Conservation (phyloP, 805 yeast species). For the Teunomyces kruisii region DNA sequence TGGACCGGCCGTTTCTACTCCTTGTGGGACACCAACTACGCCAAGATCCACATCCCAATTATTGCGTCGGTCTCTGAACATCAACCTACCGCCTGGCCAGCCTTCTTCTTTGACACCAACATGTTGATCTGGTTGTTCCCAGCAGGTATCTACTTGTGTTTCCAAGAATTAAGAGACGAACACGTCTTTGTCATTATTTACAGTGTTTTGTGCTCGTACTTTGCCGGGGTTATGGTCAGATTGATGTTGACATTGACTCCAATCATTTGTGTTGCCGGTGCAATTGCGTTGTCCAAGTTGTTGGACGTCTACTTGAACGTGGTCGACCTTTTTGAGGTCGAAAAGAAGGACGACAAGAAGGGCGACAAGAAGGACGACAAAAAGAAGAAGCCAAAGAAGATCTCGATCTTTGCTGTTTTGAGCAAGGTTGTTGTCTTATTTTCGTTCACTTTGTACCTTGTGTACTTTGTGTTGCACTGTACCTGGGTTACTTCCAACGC, state of each 20-base stretch:
- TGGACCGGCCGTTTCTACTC: constrained; percentile 99
- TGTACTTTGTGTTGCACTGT: constrained; percentile 86
- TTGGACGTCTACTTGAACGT: constrained; percentile 80
- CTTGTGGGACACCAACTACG: constrained; percentile 96
- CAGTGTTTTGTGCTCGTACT: constrained; percentile 90
- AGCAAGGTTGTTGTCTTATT: constrained; percentile 64
- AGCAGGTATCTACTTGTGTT: constrained; percentile 88
- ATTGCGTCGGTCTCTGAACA: constrained; percentile 99
- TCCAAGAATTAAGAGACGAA: constrained; percentile 87
- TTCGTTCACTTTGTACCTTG: constrained; percentile 72
- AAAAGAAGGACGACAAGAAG: constrained; percentile 11
- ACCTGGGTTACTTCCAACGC: constrained; percentile 97
- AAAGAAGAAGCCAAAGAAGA: constrained; percentile 10
- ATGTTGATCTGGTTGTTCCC: constrained; percentile 98
- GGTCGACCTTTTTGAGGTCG: constrained; percentile 28
- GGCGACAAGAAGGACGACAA: constrained; percentile 9
- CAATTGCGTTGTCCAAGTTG: constrained; percentile 80
- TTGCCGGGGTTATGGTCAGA: constrained; percentile 99
- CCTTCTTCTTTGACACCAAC: constrained; percentile 92
- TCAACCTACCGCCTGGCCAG: constrained; percentile 99
- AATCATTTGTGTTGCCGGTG: constrained; percentile 89
- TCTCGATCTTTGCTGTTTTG: constrained; percentile 36
- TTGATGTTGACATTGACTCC: constrained; percentile 97
- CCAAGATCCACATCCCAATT: constrained; percentile 96
- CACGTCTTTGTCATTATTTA: constrained; percentile 91